Evolutionary conservation across 345 rosid species (phyloP), one percentile per base, ranked within the genome.

Genomic region (Brassica napus): DNA sequence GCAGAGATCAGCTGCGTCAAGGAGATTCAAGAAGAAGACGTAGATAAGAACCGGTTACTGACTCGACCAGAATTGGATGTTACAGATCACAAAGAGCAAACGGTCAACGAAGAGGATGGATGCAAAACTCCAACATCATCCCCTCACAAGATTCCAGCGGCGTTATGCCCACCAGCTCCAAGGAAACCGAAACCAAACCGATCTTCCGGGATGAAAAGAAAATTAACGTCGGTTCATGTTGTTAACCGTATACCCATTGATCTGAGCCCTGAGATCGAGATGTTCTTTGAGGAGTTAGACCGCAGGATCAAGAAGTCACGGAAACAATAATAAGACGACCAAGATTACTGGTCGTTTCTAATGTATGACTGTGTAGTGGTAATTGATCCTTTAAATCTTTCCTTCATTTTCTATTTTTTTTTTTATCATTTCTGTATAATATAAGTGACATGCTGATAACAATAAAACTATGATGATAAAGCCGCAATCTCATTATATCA

Each of bases 251-350:
- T 79, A 59, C 85, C 76, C 1, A 73, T 82, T 60, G 89, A 89
- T 84, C 73, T 84, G 24, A 80, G 84, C 23, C 78, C 66, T 18
- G 90, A 88, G 77, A 76, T 88, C 14, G 88, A 88, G 37, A 79
- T 86, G 26, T 55, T 87, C 78, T 85, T 86, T 59, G 73, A 66
- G 14, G 86, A 78, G 80, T 73, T 83, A 31, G 84, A 79, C 42
- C 73, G 81, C 28, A 76, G 84, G 86, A 86, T 87, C 83, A 92
- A 88, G 89, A 90, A 81, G 87, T 81, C 91, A 67, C 80, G 93
- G 79, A 82, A 72, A 59, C 82, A 79, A 28, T 83, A 82, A 11
- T 16, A 69, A n/a, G 42, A 54, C 5, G 60, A 66, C 16, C 37
- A 60, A 3, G 44, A 32, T 31, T 39, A 70, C 65, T 62, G 60